phyloP scores from a whole-genome alignment of 345 rosid genomes.

The Eucalyptus polyanthemos region DNA sequence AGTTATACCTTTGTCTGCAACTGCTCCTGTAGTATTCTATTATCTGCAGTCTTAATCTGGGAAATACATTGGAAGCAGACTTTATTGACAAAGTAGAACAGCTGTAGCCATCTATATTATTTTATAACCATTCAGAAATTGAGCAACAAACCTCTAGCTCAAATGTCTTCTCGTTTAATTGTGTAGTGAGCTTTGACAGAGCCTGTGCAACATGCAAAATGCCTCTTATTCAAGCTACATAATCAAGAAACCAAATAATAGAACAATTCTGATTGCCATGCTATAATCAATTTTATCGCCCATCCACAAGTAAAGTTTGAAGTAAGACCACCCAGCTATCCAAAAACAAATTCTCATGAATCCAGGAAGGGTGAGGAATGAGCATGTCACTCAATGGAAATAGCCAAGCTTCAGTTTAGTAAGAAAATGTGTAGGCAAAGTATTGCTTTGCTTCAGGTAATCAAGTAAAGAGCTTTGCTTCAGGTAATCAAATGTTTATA shows the following conservation, averaged over 20 bases:
- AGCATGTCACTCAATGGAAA: background rate
- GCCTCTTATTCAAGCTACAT: background rate
- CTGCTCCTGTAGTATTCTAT: constrained; percentile 63
- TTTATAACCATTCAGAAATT: background rate
- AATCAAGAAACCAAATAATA: background rate
- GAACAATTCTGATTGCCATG: background rate
- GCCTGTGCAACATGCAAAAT: constrained; percentile 17
- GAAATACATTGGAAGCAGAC: background rate
- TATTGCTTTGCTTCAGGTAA: background rate
- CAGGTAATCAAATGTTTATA: background rate
- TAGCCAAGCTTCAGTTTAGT: background rate
- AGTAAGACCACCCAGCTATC: background rate
- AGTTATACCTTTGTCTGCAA: constrained; percentile 47
- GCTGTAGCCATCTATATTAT: background rate
- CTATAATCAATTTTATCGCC: background rate
- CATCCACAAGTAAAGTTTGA: background rate
- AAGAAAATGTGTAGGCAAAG: background rate
- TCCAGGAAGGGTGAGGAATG: background rate
- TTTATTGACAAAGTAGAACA: background rate
- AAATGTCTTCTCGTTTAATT: constrained; percentile 48
- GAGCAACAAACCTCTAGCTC: constrained; percentile 54
- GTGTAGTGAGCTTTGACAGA: constrained; percentile 39
- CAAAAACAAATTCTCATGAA: background rate
- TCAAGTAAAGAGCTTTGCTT: background rate
- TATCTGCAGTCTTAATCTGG: constrained; percentile 63